Percentiles rank a stretch among this genome's conserved stretches.
Conservation (phyloP, 2,329 filamentous ascomycete genomes). For the Clonostachys rosea region DNA sequence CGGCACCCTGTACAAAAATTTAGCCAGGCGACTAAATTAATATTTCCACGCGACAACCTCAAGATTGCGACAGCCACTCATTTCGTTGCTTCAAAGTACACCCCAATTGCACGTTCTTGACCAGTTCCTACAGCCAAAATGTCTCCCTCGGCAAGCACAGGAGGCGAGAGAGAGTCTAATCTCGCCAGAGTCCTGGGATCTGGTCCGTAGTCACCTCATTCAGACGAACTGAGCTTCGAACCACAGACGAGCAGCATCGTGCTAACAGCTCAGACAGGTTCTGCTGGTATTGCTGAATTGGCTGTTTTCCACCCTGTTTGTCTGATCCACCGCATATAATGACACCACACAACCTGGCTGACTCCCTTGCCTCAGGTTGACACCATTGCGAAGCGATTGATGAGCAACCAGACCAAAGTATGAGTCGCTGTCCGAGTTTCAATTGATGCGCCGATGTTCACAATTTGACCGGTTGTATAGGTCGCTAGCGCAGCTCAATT, state of each 20-base stretch:
- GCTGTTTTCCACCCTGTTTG: conserved; percentile 86
- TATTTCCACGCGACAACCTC: no score
- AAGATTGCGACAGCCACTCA: no score
- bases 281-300: conserved; percentile 88
- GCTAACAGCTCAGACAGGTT: conserved; percentile 51
- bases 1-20: conserved; percentile 3
- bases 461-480: conserved; percentile 10
- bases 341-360: neutral
- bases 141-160: conserved; percentile 50
- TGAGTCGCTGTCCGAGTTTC: neutral
- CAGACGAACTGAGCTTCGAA: neutral
- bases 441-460: neutral
- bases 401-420: conserved; percentile 81
- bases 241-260: conserved; percentile 1
- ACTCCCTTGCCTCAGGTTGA: conserved; percentile 61
- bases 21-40: no score
- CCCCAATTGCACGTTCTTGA: no score
- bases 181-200: conserved; percentile 85
- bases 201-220: conserved; percentile 54
- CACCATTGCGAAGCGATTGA: conserved; percentile 96
- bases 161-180: conserved; percentile 76
- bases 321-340: neutral
- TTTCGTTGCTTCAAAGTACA: no score
- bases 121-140: conserved; percentile 29
- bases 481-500: conserved; percentile 49